Evolutionary conservation across 495 filamentous ascomycete species (phyloP).

Genomic region (Pyrenula massariospora): DNA sequence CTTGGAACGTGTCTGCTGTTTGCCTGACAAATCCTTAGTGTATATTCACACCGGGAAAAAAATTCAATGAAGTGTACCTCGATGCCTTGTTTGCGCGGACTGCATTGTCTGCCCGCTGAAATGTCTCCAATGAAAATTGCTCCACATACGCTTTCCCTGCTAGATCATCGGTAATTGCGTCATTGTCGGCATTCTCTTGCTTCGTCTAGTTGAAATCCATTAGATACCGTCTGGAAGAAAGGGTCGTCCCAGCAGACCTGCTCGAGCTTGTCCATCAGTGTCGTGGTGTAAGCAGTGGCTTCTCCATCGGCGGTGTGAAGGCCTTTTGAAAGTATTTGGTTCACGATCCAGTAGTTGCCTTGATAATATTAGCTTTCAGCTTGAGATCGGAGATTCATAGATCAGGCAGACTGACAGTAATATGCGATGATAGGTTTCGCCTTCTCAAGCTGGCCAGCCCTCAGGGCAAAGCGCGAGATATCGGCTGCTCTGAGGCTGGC

Average conservation of each 20-base stretch:
- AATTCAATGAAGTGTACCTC: slow-evolving; percentile 37
- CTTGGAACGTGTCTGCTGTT: slow-evolving; percentile 87
- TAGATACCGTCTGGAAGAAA: background rate
- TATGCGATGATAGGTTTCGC: slow-evolving; percentile 81
- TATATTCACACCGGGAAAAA: background rate
- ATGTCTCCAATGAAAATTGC: slow-evolving; percentile 82
- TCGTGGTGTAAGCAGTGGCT: slow-evolving; percentile 62
- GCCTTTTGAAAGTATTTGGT: slow-evolving; percentile 71
- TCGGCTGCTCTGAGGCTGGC: slow-evolving; percentile 63
- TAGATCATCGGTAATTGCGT: slow-evolving; percentile 68
- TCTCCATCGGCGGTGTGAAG: slow-evolving; percentile 70
- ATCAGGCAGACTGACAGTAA: slow-evolving; percentile 62
- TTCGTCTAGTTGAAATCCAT: slow-evolving; percentile 61
- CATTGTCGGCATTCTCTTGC: slow-evolving; percentile 44
- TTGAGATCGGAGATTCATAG: background rate
- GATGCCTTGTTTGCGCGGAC: slow-evolving; percentile 78
- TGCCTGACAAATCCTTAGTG: slow-evolving; percentile 39
- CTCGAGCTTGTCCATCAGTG: slow-evolving; percentile 87
- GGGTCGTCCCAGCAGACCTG: slow-evolving; percentile 47
- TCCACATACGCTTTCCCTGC: slow-evolving; percentile 86
- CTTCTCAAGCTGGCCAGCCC: slow-evolving; percentile 74
- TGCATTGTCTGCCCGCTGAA: slow-evolving; percentile 69
- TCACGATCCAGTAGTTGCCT: slow-evolving; percentile 91
- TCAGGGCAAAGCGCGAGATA: slow-evolving; percentile 64
- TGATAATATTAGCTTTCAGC: slow-evolving; percentile 6